Evolutionary conservation across 441 rosid species (phyloP), one percentile per base, ranked within the genome.

Genomic region (Adansonia gregorii): DNA sequence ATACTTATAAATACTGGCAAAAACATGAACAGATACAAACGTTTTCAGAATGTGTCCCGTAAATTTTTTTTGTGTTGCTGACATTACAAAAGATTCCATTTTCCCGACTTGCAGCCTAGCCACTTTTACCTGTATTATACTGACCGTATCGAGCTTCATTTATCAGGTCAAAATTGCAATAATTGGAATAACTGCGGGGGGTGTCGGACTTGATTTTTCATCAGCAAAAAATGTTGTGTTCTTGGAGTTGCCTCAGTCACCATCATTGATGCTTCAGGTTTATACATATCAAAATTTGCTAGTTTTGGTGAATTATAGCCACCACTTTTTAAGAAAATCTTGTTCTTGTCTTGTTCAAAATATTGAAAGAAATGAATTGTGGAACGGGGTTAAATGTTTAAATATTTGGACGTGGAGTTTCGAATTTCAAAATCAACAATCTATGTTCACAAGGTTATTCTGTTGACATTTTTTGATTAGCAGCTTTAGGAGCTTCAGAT

Each of bases 191-290:
- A 92, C 92, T 76, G 99, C 99, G 48, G 99, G 97, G 11, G 98
- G 99, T 55, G 95, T 92, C 79, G 98, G 99, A 82, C 97, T 95
- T 76, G 88, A 95, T 87, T 90, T 95, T 82, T 95, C 99, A 72
- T 85, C 98, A 43, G 98, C 98, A 8, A 90, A 88, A 79, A 90
- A 88, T 84, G 97, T 95, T 77, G 97, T 92, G 81, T 95, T 95
- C 84, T 74, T 95, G 85, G 99, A 95, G 89, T 82, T 95, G 85
- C 98, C 99, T 75, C 90, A 90, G 79, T 88, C 95, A 48, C 88
- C 98, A 55, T 89, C 98, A 41, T 79, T 91, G 85, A 88, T 95
- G 99, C 98, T 90, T 88, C 99, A 95, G 97, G 99, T 92, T 24
- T 65, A 68, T 15, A 54, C 24, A 27, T 60, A 45, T 54, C 27